Evolutionary conservation across 208 protist genomes (phyloP), one percentile per base, ranked within the genome.

Genomic region (Acanthamoeba castellanii): DNA sequence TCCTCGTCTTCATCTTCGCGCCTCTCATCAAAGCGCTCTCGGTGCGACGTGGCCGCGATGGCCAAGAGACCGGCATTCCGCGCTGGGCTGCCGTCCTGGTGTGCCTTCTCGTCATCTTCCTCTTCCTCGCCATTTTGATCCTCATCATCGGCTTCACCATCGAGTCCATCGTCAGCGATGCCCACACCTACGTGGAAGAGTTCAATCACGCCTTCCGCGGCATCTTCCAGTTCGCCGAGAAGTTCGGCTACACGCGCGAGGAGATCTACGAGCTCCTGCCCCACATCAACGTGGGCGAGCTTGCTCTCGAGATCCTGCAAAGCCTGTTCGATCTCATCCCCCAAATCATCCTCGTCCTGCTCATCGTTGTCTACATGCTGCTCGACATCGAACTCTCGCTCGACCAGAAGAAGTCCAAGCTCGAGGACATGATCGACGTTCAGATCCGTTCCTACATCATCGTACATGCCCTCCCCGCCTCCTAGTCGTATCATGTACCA

Each of bases 311-410:
- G 32, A 1, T 57, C 11, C 34, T 85, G 25, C 22, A 85, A 34
- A 52, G 30, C 76, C 4, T 85, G 25, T n/a, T 8, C 50, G 52
- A 85, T 34, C 42, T 16, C 50, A 11, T 85, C 50, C 76, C 76
- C 30, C 22, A 85, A 34, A 37, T 85, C 9, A 34, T 50, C 18
- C 50, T 85, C 25, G 76, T 85, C 14, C 76, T 85, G 50, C 76
- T 85, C 45, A 85, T 85, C 42, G 50, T 85, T 22, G 50, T 85
- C 76, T 85, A 85, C 50, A 85, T 85, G 76, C 76, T 85, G 42
- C 76, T 85, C 50, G 76, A 57, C 42, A 7, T 59, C 50, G 76
- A 85, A 20, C 61, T 42, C 37, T 42, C 37, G 37, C 37, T 42
- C 37, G 76, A 57, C 45, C 50, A 50, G 50, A 27, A 85, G 42